phyloP scores from a whole-genome alignment of 1,284 basidiomycete genomes.

The Leccinum ponderosum region DNA sequence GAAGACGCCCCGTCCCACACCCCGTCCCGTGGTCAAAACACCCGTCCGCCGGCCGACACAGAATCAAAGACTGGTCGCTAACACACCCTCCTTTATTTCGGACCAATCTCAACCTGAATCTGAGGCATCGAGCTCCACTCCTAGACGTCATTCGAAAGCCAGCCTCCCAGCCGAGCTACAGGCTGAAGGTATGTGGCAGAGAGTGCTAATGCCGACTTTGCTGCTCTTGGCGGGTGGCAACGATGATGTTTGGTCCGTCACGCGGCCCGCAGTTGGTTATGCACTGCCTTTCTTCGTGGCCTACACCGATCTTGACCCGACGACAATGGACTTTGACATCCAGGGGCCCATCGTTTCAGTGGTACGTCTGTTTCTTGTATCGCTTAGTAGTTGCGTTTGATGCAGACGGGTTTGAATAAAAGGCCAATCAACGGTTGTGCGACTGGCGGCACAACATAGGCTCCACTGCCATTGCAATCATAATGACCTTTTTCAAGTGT shows the following conservation, averaged over 20 bases:
- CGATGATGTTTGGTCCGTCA: not conserved
- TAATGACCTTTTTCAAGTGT: not conserved
- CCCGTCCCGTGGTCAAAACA: too few relatives aligned
- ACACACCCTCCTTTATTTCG: too few relatives aligned
- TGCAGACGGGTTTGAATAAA: not conserved
- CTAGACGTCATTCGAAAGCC: not conserved
- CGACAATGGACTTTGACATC: not conserved
- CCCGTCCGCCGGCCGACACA: too few relatives aligned
- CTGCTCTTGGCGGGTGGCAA: conserved; percentile 5
- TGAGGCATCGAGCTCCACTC: not conserved
- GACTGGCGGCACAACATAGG: not conserved
- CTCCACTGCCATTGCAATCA: not conserved
- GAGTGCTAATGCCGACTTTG: not conserved
- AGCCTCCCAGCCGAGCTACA: not conserved
- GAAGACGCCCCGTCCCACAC: too few relatives aligned
- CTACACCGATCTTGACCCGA: not conserved
- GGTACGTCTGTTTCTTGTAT: not conserved
- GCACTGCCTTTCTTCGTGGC: not conserved
- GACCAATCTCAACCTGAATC: too few relatives aligned
- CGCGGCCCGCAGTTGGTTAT: not conserved
- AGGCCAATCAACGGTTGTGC: not conserved
- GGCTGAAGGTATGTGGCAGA: not conserved
- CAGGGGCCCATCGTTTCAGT: conserved; percentile 1
- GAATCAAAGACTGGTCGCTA: too few relatives aligned
- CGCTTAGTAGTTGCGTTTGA: not conserved